phyloP scores from a whole-genome alignment of 2,329 filamentous ascomycete species.

The Apiospora koreana region DNA sequence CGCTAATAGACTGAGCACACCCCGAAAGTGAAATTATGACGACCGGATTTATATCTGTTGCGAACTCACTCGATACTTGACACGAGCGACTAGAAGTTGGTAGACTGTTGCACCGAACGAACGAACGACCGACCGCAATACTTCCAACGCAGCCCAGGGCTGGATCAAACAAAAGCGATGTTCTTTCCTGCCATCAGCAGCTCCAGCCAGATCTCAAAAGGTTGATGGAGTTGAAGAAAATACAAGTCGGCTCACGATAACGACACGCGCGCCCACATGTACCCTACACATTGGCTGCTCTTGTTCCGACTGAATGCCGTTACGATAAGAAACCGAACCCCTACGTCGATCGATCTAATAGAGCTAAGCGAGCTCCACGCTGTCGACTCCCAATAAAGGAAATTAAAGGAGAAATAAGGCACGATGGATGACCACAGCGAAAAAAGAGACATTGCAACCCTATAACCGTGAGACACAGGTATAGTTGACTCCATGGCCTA shows the following conservation, averaged over 20 bases:
- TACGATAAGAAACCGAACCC: not conserved
- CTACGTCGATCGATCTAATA: slow-evolving; percentile 5
- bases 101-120: too few species aligned
- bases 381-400: not conserved
- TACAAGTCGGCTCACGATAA: not conserved
- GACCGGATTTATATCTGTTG: too few species aligned
- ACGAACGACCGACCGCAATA: too few species aligned
- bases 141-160: too few species aligned
- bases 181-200: too few species aligned
- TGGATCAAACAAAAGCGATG: too few species aligned
- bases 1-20: too few species aligned
- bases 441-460: not conserved
- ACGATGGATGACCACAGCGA: not conserved
- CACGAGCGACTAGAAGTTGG: too few species aligned
- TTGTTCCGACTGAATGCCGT: not conserved
- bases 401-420: not conserved
- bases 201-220: too few species aligned
- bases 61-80: too few species aligned
- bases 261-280: not conserved
- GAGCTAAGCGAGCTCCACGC: not conserved
- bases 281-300: not conserved
- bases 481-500: not conserved
- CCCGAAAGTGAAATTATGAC: too few species aligned
- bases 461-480: not conserved
- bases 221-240: not conserved